Evolutionary conservation across 495 filamentous ascomycete genomes (phyloP), one percentile per base, ranked within the genome.

Genomic region (Penicillium silybi): DNA sequence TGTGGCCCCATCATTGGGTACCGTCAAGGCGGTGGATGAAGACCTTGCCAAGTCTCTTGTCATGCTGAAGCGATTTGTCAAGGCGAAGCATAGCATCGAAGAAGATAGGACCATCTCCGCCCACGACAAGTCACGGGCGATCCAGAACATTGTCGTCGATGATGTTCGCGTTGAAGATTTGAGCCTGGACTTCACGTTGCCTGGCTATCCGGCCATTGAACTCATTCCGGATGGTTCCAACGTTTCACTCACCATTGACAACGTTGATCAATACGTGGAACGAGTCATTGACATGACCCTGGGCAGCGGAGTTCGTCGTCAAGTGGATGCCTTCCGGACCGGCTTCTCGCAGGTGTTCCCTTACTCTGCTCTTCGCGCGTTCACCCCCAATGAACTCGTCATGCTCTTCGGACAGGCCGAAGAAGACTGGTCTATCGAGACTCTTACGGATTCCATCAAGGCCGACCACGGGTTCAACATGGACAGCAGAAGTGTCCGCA

Each of bases 391-490:
- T 61, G 95, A 99, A 66, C 74, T 99, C n/a, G 92, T 96, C 26
- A 92, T 89, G 80, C 79, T 99, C 13, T 99, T 99, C 73, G 95
- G 95, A 19, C 83, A 86, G 38, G 84, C 91, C 5, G 89, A 99
- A 23, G 95, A 99, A 62, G 95, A 99, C 62, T 99, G 95, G 95
- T 88, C 88, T 20, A 84, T 97, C 51, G 95, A 97, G 68, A 97
- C 93, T 34, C 78, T 98, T 20, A 95, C 92, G 82, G 95, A 99
- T 64, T 96, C 92, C 2, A 91, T 99, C 70, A 99, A 97, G 75
- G 95, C 95, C n/a, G 95, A 99, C 62, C 95, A 99, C 65, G 95
- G 95, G 4, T 99, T 90, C 76, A 97, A 97, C 57, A 93, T 99
- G 85, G 95, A 99, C 59, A 97, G 95, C 77, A 90, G 86, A 76